Conservation (phyloP, 2,329 filamentous ascomycete genomes). For the Colletotrichum noveboracense region DNA sequence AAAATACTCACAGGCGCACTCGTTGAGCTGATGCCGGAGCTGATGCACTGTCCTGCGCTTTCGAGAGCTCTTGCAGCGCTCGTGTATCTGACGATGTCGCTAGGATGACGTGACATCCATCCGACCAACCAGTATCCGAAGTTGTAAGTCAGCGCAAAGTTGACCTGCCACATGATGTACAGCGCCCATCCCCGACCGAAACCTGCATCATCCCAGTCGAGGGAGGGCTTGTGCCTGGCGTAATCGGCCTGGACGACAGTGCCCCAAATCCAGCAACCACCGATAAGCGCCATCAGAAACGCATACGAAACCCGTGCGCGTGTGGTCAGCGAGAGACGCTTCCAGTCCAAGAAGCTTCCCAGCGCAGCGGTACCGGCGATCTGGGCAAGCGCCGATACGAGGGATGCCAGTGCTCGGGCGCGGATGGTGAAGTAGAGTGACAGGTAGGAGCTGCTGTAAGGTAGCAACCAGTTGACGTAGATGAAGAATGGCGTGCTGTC, state of each 20-base stretch:
- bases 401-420: conserved; percentile 23
- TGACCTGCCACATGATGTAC: conserved; percentile 37
- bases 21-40: conserved; percentile 35
- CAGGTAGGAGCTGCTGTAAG: conserved; percentile 24
- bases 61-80: conserved; percentile 30
- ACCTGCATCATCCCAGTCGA: conserved; percentile 30
- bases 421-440: conserved; percentile 27
- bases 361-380: conserved; percentile 27
- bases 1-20: conserved; percentile 18
- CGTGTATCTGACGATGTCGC: conserved; percentile 28
- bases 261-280: conserved; percentile 33
- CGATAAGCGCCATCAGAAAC: conserved; percentile 29
- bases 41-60: conserved; percentile 30
- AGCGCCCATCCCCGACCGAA: conserved; percentile 33
- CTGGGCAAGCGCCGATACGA: conserved; percentile 29
- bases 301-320: conserved; percentile 27
- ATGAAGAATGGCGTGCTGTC: conserved; percentile 25
- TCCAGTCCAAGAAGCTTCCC: conserved; percentile 32
- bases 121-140: conserved; percentile 39
- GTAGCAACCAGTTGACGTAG: conserved; percentile 25
- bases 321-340: conserved; percentile 17
- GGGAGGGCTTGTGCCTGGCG: conserved; percentile 24
- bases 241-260: conserved; percentile 33
- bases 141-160: conserved; percentile 35
- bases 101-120: conserved; percentile 27